Percentiles rank a stretch among this genome's conserved stretches.
These are phyloP conservation scores for Candida ficus DNA, from an alignment of 805 yeast genomes.

Conservation along the genomic window DNA sequence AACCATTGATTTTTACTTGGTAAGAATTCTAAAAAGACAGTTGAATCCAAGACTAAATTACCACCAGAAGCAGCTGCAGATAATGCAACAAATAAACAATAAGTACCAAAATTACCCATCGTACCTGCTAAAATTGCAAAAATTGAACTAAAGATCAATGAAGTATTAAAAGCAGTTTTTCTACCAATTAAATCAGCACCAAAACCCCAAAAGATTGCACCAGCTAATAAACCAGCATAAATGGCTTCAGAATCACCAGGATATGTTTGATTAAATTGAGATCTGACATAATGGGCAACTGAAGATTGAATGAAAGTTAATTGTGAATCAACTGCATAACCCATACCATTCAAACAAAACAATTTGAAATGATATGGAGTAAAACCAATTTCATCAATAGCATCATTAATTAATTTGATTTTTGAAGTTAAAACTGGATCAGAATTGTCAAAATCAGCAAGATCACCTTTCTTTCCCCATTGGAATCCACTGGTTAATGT, in stretches of 20 bases:
- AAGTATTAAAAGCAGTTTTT: slow-evolving; percentile 41
- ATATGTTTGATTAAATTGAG: slow-evolving; percentile 38
- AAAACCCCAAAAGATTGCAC: slow-evolving; percentile 47
- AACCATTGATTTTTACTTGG: slow-evolving; percentile 46
- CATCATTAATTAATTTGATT: slow-evolving; percentile 42
- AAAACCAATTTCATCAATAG: slow-evolving; percentile 57
- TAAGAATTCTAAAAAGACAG: slow-evolving; percentile 43
- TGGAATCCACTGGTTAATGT: slow-evolving; percentile 1
- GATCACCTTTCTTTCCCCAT: slow-evolving; percentile 16
- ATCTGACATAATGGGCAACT: slow-evolving; percentile 39
- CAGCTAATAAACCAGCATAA: slow-evolving; percentile 42
- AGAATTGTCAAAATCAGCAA: slow-evolving; percentile 8
- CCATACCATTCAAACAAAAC: slow-evolving; percentile 45
- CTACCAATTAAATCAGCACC: slow-evolving; percentile 49
- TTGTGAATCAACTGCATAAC: slow-evolving; percentile 47
- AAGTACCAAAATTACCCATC: slow-evolving; percentile 41
- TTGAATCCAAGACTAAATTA: slow-evolving; percentile 44
- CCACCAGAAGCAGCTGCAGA: slow-evolving; percentile 46
- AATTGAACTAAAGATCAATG: slow-evolving; percentile 38
- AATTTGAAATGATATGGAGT: slow-evolving; percentile 45
- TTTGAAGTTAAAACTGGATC: slow-evolving; percentile 30
- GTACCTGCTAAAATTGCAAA: slow-evolving; percentile 47
- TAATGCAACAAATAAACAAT: slow-evolving; percentile 41
- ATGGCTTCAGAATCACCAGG: slow-evolving; percentile 40
- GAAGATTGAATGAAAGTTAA: slow-evolving; percentile 40